phyloP scores from a whole-genome alignment of 495 filamentous ascomycete genomes.

The Aspergillus diversus region DNA sequence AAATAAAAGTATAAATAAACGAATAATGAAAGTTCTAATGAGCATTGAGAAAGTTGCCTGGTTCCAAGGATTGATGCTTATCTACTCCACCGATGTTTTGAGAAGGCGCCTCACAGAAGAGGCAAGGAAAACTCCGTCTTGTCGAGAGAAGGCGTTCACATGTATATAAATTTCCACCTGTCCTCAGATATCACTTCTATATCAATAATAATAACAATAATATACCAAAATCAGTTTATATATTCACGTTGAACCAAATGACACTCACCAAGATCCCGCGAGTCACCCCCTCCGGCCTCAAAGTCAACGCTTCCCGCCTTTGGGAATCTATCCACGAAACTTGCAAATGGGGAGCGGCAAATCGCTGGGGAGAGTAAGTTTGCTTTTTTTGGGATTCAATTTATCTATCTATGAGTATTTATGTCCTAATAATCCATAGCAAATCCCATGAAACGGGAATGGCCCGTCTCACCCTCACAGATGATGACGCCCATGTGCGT shows the following conservation, averaged over 20 bases:
- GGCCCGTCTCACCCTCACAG: slow-evolving; percentile 65
- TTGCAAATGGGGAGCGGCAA: slow-evolving; percentile 38
- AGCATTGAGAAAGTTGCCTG: not conserved
- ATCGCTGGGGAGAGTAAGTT: slow-evolving; percentile 39
- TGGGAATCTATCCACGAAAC: slow-evolving; percentile 42
- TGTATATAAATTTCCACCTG: no score
- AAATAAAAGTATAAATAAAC: not conserved
- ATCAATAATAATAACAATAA: no score
- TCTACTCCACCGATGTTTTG: not conserved
- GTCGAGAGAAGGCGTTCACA: no score
- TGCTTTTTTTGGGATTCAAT: not conserved
- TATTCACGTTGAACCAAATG: not conserved
- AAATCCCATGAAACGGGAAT: slow-evolving; percentile 55
- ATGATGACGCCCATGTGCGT: slow-evolving; percentile 68
- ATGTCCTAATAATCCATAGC: slow-evolving; percentile 18
- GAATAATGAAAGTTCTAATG: not conserved
- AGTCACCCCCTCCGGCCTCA: slow-evolving; percentile 30
- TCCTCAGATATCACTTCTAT: no score
- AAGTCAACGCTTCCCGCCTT: slow-evolving; percentile 36
- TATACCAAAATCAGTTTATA: no score
- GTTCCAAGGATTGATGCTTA: not conserved
- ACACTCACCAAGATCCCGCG: slow-evolving; percentile 24
- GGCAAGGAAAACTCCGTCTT: no score
- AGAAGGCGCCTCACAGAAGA: not conserved
- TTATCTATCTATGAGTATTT: not conserved